Evolutionary conservation across 345 rosid genomes (phyloP), one percentile per base, ranked within the genome.

Genomic region (Citrus trifoliata): DNA sequence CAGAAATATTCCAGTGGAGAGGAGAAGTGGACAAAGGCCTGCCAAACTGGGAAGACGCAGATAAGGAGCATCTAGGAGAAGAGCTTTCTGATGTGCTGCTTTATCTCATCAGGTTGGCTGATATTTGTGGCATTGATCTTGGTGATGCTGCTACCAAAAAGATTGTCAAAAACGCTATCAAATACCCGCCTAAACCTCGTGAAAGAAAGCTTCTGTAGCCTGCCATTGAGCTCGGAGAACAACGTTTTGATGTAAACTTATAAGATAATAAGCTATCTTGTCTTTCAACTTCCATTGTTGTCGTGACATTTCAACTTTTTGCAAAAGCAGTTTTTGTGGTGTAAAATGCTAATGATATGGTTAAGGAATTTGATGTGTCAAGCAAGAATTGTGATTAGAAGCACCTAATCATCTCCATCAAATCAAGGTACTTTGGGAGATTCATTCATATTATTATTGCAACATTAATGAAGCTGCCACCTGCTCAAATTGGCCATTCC

Each of bases 1-100:
- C 83, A 70, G 83, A 83, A 72, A 80, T 80, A 70, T 88, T 88
- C 82, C 90, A 86, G 27, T 86, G 90, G 90, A 86, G 63, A 76
- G 90, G 90, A 81, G 90, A 88, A 82, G 89, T 88, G 46, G 85
- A 76, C 3, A 88, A 78, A 77, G 90, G 90, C 18, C 71, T 88
- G 76, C 87, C 86, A 35, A 78, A 78, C 46, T 88, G 89, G 89
- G 70, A 81, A 46, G 88, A 82, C 56, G 72, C 85, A 60, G 89
- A 88, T 25, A 86, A 83, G 78, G 86, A 80, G 74, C 90, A 86
- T 81, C 80, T 88, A 1, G 90, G 84, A 32, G 90, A 88, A 78
- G 90, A 88, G 71, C 74, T 88, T 13, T 86, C 90, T 7, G 88
- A 88, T 86, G 90, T 88, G 55, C 78, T 88, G 63, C 81, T 88